phyloP scores from a whole-genome alignment of 129 eudicot genomes.

The Flaveria trinervia region DNA sequence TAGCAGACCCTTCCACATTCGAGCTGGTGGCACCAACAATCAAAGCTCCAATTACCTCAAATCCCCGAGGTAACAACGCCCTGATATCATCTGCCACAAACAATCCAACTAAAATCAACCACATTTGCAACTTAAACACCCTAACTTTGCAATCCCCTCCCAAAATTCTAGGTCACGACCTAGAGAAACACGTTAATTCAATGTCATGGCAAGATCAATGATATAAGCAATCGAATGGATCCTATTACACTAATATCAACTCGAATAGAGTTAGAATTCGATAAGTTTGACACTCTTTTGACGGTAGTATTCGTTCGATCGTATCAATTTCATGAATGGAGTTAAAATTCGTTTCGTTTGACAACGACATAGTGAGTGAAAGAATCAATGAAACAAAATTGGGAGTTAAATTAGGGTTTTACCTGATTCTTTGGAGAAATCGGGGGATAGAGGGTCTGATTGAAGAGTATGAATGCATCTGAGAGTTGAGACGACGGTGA shows the following conservation, averaged over 20 bases:
- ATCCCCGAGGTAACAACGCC: constrained; percentile 66
- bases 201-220: constrained; percentile 4
- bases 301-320: background rate
- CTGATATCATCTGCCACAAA: constrained; percentile 60
- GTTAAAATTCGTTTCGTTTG: background rate
- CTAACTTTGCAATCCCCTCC: background rate
- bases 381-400: constrained; percentile 1
- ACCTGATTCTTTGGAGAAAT: constrained; percentile 73
- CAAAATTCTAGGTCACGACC: background rate
- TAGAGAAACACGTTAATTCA: constrained; percentile 7
- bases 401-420: background rate
- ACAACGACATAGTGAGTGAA: background rate
- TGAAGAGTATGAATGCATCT: constrained; percentile 68
- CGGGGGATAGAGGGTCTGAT: constrained; percentile 55
- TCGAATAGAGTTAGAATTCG: background rate
- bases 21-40: constrained; percentile 39
- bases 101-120: constrained; percentile 16
- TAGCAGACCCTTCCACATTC: constrained; percentile 36
- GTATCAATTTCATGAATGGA: background rate
- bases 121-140: constrained; percentile 2
- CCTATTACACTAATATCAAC: background rate
- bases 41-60: constrained; percentile 81
- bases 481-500: constrained; percentile 69
- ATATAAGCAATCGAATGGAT: background rate
- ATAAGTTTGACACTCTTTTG: background rate